Conservation (phyloP, 306 rosid genomes). For the Castanea mollissima region DNA sequence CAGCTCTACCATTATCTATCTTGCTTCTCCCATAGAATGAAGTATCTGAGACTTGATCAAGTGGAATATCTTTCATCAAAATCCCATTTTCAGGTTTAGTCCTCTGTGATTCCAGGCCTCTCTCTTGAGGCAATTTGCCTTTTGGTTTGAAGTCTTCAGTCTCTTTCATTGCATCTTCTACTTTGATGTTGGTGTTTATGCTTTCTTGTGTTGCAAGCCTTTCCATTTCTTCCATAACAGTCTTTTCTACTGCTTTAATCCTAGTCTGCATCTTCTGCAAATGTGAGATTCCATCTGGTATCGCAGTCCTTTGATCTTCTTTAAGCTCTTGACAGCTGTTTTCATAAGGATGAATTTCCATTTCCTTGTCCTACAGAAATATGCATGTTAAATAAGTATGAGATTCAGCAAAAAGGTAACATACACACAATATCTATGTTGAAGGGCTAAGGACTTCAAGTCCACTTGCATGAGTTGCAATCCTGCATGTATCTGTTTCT, state of each 20-base stretch:
- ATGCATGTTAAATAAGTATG: conserved; percentile 27
- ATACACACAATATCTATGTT: neutral
- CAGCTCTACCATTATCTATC: conserved; percentile 51
- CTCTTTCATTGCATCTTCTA: conserved; percentile 22
- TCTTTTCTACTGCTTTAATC: conserved; percentile 59
- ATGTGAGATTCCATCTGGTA: conserved; percentile 55
- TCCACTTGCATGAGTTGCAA: neutral
- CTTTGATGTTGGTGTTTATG: conserved; percentile 19
- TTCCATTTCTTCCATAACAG: conserved; percentile 54
- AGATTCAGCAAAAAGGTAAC: neutral
- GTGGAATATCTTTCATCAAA: conserved; percentile 85
- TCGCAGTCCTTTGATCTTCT: conserved; percentile 26
- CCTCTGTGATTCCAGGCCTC: conserved; percentile 31
- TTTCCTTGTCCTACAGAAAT: conserved; percentile 47
- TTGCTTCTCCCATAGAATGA: conserved; percentile 48
- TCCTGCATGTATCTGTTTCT: neutral
- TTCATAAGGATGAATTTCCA: conserved; percentile 32
- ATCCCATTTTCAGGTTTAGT: conserved; percentile 51
- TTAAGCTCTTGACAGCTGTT: conserved; percentile 26
- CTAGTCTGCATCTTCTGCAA: conserved; percentile 57
- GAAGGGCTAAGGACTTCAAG: neutral
- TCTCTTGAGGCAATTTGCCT: conserved; percentile 12
- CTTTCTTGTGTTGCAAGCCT: conserved; percentile 37
- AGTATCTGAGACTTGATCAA: conserved; percentile 74
- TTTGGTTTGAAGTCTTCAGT: conserved; percentile 24